Evolutionary conservation across 495 filamentous ascomycete genomes (phyloP).

Genomic region (Neurospora hispaniola): DNA sequence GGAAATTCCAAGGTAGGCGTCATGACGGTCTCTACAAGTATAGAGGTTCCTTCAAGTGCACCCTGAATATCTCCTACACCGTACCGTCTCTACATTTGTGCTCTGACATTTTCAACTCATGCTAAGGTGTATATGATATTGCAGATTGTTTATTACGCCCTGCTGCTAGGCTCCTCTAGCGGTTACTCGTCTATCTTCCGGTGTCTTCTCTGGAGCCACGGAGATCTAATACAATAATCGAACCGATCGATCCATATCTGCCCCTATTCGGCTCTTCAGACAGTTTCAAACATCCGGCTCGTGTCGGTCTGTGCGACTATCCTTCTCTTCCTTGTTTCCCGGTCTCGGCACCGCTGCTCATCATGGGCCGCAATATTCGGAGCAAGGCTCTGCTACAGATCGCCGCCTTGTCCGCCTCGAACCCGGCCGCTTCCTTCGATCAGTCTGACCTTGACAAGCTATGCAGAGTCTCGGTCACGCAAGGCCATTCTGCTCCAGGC

Average conservation of each 20-base stretch:
- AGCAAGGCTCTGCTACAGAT: constrained; percentile 61
- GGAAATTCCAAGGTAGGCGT: not conserved
- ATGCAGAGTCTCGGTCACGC: constrained; percentile 41
- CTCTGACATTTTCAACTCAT: not conserved
- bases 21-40: not conserved
- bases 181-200: not conserved
- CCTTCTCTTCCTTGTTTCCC: not conserved
- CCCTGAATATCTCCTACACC: not conserved
- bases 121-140: not conserved
- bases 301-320: not conserved
- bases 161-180: not conserved
- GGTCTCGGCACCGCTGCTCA: not conserved
- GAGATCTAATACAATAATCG: not conserved
- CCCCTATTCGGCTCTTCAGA: not conserved
- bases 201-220: not conserved
- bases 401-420: constrained; percentile 48
- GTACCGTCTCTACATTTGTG: not conserved
- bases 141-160: not conserved
- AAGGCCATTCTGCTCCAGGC: constrained; percentile 19
- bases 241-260: not conserved
- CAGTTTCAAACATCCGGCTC: not conserved
- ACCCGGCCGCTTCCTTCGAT: constrained; percentile 39
- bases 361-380: constrained; percentile 45
- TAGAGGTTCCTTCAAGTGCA: not conserved
- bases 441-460: constrained; percentile 55